Base-by-base conservation (phyloP, 2,329 filamentous ascomycete species). In the Xylaria sp. region DNA sequence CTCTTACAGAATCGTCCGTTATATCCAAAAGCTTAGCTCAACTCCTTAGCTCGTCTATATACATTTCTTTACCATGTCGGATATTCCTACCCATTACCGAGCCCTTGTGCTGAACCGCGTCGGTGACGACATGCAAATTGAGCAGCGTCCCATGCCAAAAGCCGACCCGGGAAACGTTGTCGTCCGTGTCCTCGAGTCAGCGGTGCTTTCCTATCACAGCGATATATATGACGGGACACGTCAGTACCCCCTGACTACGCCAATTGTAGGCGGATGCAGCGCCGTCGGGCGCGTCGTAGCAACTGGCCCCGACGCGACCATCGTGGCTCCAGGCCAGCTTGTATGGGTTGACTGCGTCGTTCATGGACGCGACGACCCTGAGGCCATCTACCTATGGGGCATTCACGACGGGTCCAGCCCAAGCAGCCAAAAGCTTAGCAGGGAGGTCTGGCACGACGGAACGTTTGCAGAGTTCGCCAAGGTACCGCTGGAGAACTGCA, bases 161-260 rank as follows among this genome's bases (percentile, higher is more conserved):
- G 71, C 78, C 0, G 73, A 57, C 4, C 73, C 76, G 2, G 83
- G 83, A 25, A 80, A 74, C 23, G 83, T 79, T 8, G 68, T 85
- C 8, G 75, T 85, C 39, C 78, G 76, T 3, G 75, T 86, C 56
- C 70, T 81, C 8, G 76, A 76, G 0, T 78, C 82, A 2, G 72
- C 71, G 2, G 74, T 84, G 2, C 67, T 84, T 13, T 79, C 81
- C 9, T 86, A 85, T 74, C 72, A 75, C 13, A 70, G 77, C 33
- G 80, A 82, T 2, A 75, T 86, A 57, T 82, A 82, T 76, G 78
- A 78, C 52, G 82, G 82, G 25, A 73, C 68, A 1, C 79, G 79
- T 3, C 31, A 7, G 49, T 68, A 79, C 70, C 62, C 73, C 2
- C 74, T 78, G 58, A 74, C 79, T 1, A 73, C 69, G 3, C 78